Percentiles rank a stretch among this genome's conserved stretches.
Conservation (phyloP, 495 filamentous ascomycete genomes). For the Lasiosphaeris hirsuta region DNA sequence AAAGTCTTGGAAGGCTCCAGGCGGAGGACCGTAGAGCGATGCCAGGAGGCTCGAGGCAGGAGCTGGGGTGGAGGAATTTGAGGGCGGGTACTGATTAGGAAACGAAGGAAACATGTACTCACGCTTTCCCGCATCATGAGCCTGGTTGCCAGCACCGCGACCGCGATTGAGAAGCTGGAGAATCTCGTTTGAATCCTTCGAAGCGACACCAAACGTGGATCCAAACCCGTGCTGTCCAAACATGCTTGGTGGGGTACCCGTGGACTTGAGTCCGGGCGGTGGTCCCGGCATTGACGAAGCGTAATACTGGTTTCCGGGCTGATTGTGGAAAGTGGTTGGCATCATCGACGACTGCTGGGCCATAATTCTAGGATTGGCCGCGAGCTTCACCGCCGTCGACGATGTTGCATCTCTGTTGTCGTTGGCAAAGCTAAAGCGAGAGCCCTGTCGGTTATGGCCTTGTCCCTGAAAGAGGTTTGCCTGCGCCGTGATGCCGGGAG, state of each 20-base stretch:
- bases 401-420: constrained; percentile 54
- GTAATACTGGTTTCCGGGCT: constrained; percentile 60
- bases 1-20: constrained; percentile 79
- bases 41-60: constrained; percentile 81
- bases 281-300: constrained; percentile 76
- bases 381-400: constrained; percentile 72
- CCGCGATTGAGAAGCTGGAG: constrained; percentile 73
- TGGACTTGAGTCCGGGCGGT: constrained; percentile 91
- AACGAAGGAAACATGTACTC: constrained; percentile 78
- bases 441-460: constrained; percentile 80
- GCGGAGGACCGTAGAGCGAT: constrained; percentile 85
- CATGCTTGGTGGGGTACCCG: constrained; percentile 84
- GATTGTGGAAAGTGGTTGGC: constrained; percentile 65
- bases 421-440: constrained; percentile 84
- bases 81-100: constrained; percentile 70
- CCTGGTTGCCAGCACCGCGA: constrained; percentile 57
- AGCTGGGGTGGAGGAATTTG: constrained; percentile 80
- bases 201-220: constrained; percentile 47
- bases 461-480: constrained; percentile 65
- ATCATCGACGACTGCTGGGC: constrained; percentile 88
- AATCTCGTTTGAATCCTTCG: constrained; percentile 72
- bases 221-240: constrained; percentile 74
- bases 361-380: constrained; percentile 79
- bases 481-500: constrained; percentile 47
- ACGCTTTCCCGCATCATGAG: constrained; percentile 87